Base-by-base conservation (phyloP, 2,329 filamentous ascomycete genomes). In the Aspergillus sp. region DNA sequence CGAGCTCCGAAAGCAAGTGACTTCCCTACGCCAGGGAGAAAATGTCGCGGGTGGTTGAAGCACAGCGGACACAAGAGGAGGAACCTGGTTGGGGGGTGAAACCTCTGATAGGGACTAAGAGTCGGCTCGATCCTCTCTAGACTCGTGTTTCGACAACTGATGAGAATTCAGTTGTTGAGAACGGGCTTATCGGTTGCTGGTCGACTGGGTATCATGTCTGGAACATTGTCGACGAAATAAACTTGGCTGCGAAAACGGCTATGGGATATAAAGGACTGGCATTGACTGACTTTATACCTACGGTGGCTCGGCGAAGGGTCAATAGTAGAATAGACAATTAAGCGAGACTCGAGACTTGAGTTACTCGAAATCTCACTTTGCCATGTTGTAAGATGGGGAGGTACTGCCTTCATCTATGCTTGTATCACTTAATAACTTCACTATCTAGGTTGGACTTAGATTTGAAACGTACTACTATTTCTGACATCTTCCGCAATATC, bases 1-100 rank as follows among this genome's bases (percentile, higher is more conserved):
- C 49, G 79, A 81, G 59, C 72, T 81, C 31, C 76, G 78, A 41
- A 80, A 79, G 64, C 79, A 81, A 61, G 67, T 81, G 12, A 69
- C 76, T 2, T 64, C 71, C 11, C 64, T 79, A 41, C 77, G 74
- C 41, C 72, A 77, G 58, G 66, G 66, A 33, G 72, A 64, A 9
- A 71, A 65, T 60, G 66, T 70, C 12, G 65, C 72, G 17, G 74
- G 74, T 33, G 73, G 74, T 54, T 76, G 64, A 75, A 21, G 19
- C 15, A 21, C 19, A 25, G 25, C 12, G n/a, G 17, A 43, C 8
- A 27, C n/a, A 11, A 43, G 23, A 21, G 7, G 15, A 33, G 17
- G 14, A 27, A 49, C 21, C 15, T 39, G 31, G 25, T 23, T 15
- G n/a, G 46, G n/a, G 37, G 33, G n/a, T 19, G 27, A 49, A 49